These are phyloP conservation scores for Psilocybe subaeruginosa DNA, from an alignment of 768 basidiomycete genomes.

Conservation along the genomic window DNA sequence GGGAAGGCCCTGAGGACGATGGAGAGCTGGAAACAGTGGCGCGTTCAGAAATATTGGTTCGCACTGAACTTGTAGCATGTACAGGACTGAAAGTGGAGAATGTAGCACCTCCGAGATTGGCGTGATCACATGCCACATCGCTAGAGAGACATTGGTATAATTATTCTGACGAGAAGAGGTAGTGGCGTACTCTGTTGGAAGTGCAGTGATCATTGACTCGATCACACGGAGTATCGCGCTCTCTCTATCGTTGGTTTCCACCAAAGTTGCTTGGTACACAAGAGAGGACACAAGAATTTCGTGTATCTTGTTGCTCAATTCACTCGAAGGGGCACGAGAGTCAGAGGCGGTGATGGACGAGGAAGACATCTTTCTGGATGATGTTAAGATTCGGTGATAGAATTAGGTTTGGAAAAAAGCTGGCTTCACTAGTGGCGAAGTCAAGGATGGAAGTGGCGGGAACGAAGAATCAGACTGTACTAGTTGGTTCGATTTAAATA, in stretches of 20 bases:
- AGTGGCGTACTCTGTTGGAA: neutral
- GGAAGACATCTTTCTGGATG: neutral
- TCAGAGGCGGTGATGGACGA: neutral
- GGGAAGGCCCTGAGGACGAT: too few species aligned
- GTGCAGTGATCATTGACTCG: neutral
- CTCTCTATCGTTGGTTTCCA: neutral
- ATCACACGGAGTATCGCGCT: neutral
- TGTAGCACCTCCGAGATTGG: neutral
- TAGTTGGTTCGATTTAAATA: neutral
- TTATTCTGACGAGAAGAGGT: too few species aligned
- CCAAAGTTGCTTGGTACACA: neutral
- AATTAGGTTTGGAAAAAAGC: too few species aligned
- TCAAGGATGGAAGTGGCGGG: too few species aligned
- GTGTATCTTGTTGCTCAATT: neutral
- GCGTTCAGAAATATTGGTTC: too few species aligned
- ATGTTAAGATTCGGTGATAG: neutral
- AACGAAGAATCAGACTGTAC: neutral
- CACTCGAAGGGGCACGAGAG: neutral
- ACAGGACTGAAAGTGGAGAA: neutral
- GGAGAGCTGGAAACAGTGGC: too few species aligned
- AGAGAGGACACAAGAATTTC: neutral
- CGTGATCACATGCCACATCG: too few species aligned
- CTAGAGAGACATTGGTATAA: too few species aligned
- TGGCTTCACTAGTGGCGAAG: too few species aligned
- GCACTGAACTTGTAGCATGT: too few species aligned